Evolutionary conservation across 805 yeast genomes (phyloP).

Genomic region (Candida ipomoeae): DNA sequence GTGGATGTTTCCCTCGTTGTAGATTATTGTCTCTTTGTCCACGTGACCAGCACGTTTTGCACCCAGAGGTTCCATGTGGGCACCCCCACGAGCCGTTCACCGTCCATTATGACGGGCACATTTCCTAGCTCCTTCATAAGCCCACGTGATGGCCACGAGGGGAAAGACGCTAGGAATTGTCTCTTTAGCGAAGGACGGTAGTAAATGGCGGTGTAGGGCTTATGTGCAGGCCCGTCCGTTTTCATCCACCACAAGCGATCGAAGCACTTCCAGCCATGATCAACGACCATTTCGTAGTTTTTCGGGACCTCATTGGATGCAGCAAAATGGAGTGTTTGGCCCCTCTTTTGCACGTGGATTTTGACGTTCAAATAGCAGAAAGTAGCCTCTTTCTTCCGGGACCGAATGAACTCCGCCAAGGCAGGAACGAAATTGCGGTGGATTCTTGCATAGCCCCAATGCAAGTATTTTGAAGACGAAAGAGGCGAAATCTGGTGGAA

Average conservation of each 20-base stretch:
- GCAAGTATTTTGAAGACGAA: conserved; percentile 32
- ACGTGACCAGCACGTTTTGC: not conserved
- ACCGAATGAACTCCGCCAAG: not conserved
- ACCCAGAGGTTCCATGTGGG: conserved; percentile 1
- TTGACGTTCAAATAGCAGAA: conserved; percentile 1
- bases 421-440: conserved; percentile 30
- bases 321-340: not conserved
- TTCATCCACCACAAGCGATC: conserved; percentile 17
- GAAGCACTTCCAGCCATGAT: conserved; percentile 8
- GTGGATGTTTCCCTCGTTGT: conserved; percentile 69
- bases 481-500: conserved; percentile 24
- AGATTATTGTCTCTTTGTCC: not conserved
- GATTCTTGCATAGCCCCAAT: conserved; percentile 39
- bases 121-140: not conserved
- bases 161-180: conserved; percentile 2
- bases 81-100: not conserved
- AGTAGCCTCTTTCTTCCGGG: not conserved
- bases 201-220: not conserved
- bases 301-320: not conserved
- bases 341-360: not conserved
- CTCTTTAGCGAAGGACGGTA: not conserved
- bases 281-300: not conserved
- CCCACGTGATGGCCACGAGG: not conserved
- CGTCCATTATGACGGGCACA: conserved; percentile 1
- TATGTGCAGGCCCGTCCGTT: not conserved